Percentiles rank a stretch among this genome's conserved stretches.
These are phyloP conservation scores for Trichoderma aggressivum DNA, from an alignment of 2,329 filamentous ascomycete genomes.

Conservation along the genomic window DNA sequence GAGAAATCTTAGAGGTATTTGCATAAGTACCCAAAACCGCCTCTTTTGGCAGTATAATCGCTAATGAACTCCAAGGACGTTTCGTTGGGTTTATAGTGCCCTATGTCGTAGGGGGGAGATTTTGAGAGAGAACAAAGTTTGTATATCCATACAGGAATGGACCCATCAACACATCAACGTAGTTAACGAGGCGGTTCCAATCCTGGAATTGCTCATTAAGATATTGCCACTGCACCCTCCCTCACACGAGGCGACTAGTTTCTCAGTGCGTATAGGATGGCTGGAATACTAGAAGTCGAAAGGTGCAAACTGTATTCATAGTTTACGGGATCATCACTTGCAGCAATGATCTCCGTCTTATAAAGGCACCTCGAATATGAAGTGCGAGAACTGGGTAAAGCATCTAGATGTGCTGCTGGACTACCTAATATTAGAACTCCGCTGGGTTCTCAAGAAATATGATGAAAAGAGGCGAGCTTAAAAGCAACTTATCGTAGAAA, in stretches of 20 bases:
- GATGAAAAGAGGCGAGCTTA: background rate
- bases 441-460: background rate
- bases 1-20: background rate
- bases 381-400: background rate
- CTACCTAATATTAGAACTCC: background rate
- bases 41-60: background rate
- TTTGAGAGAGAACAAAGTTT: background rate
- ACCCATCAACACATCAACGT: background rate
- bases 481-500: background rate
- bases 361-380: background rate
- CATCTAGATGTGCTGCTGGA: background rate
- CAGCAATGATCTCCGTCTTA: background rate
- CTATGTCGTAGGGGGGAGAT: background rate
- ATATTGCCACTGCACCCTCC: background rate
- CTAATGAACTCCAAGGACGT: background rate
- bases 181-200: background rate
- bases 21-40: background rate
- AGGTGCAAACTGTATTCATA: background rate
- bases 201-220: accelerated
- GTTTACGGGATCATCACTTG: background rate
- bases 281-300: background rate
- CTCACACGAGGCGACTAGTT: too few species aligned
- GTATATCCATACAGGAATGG: background rate
- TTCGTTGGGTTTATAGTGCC: background rate
- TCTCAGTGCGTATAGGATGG: background rate